Conservation (phyloP, 2,329 filamentous ascomycete genomes). For the Pseudogymnoascus destructans region DNA sequence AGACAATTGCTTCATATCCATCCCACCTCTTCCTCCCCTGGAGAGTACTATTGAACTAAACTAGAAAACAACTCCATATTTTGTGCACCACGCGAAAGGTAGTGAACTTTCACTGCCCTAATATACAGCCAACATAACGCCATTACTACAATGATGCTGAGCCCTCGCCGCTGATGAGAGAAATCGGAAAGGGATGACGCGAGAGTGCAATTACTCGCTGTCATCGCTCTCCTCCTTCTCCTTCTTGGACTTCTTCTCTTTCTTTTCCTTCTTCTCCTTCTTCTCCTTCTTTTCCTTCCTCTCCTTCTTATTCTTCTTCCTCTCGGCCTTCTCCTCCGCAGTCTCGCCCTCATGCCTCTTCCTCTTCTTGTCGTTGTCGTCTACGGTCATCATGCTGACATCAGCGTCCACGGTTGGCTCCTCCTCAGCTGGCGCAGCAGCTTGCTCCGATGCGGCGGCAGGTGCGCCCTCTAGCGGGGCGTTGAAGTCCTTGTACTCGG, state of each 20-base stretch:
- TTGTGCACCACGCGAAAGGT: slow-evolving; percentile 8
- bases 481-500: slow-evolving; percentile 83
- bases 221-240: slow-evolving; percentile 28
- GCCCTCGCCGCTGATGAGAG: slow-evolving; percentile 6
- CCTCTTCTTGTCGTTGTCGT: slow-evolving; percentile 57
- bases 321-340: slow-evolving; percentile 46
- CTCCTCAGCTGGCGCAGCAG: slow-evolving; percentile 25
- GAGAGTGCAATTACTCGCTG: slow-evolving; percentile 32
- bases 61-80: slow-evolving; percentile 7
- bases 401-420: slow-evolving; percentile 29
- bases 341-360: slow-evolving; percentile 72
- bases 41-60: slow-evolving; percentile 7
- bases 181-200: slow-evolving; percentile 3
- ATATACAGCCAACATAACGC: slow-evolving; percentile 6
- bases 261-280: slow-evolving; percentile 40
- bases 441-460: slow-evolving; percentile 29
- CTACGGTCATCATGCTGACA: slow-evolving; percentile 37
- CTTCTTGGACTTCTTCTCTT: slow-evolving; percentile 31
- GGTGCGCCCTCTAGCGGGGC: slow-evolving; percentile 34
- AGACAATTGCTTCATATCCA: slow-evolving; percentile 3
- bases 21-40: background rate
- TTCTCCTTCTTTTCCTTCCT: slow-evolving; percentile 41
- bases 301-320: slow-evolving; percentile 39
- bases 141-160: slow-evolving; percentile 9
- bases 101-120: slow-evolving; percentile 9